Evolutionary conservation across 1,284 basidiomycete species (phyloP), one percentile per base, ranked within the genome.

Genomic region (Leccinum fallax): DNA sequence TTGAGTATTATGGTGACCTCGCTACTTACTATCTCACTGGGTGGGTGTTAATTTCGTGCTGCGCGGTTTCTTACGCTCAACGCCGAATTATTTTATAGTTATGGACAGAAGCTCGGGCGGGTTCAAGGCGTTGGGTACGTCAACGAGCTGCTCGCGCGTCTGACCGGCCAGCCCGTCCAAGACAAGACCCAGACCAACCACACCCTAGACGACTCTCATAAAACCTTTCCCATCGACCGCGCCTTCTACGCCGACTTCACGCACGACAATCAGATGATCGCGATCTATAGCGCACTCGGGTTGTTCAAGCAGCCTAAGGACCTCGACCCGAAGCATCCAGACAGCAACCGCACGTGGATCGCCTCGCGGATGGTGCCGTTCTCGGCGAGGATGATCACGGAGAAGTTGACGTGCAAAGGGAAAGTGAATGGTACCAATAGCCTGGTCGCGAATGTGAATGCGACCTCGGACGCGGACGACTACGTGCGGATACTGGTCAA

Each of bases 71-170:
- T 28, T n/a, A 52, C 21, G 16, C 11, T 28, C 52, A 53, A 19
- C 16, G 30, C 52, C 15, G 3, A 28, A 53, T 28, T 8, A 53
- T 53, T 21, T 19, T 28, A 32, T 61, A 88, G 87, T 19, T 87
- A 90, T 63, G 90, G 89, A 8, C 82, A 86, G 64, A 67, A 74
- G 0, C 79, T 91, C 2, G 90, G 90, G 0, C 85, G 76, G 2
- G 85, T 92, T 2, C 90, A 92, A 73, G 90, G 90, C 51, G 89
- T 93, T 6, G 93, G 93, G 4, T 95, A 89, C 71, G 78, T 92
- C 67, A 94, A 94, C 72, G 93, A 95, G 74, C 85, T 95, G 40
- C 77, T 95, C 19, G 90, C 92, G 1, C 85, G 93, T n/a, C 80
- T 95, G 32, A 90, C 86, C 0, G 79, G 81, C 13, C 72, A 75